These are phyloP conservation scores for Eutrema heterophyllum DNA, from an alignment of 345 rosid genomes.

Conservation along the genomic window DNA sequence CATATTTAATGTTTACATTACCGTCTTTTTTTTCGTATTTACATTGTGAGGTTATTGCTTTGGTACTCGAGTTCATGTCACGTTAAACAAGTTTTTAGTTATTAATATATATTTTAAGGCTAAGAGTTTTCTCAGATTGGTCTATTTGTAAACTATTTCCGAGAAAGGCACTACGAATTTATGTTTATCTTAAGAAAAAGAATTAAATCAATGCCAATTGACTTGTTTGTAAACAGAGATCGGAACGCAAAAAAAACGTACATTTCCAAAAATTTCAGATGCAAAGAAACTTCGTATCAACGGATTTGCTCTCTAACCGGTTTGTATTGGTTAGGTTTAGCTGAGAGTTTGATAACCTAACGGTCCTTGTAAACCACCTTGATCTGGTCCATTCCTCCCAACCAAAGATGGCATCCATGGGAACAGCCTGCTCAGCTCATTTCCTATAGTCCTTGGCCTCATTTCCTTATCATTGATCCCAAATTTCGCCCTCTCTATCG, in stretches of 20 bases:
- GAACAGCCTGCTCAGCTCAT: conserved; percentile 74
- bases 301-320: conserved; percentile 1
- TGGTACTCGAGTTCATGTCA: no score
- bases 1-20: background rate
- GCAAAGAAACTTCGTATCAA: background rate
- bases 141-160: no score
- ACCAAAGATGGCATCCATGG: conserved; percentile 89
- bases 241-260: background rate
- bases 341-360: conserved; percentile 85
- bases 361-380: conserved; percentile 68
- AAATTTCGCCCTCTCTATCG: conserved; percentile 87
- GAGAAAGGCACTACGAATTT: background rate
- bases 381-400: conserved; percentile 49
- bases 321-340: conserved; percentile 4
- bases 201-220: background rate
- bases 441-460: conserved; percentile 50
- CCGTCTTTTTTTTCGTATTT: no score
- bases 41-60: no score
- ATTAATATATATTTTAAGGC: no score
- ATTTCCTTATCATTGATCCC: conserved; percentile 67
- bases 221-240: conserved; percentile 4
- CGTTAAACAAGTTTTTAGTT: no score
- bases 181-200: background rate
- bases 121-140: no score
- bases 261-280: conserved; percentile 7